Percentiles rank a stretch among this genome's conserved stretches.
Evolutionary conservation across 306 rosid species (phyloP).

Genomic region (Psophocarpus tetragonolobus): DNA sequence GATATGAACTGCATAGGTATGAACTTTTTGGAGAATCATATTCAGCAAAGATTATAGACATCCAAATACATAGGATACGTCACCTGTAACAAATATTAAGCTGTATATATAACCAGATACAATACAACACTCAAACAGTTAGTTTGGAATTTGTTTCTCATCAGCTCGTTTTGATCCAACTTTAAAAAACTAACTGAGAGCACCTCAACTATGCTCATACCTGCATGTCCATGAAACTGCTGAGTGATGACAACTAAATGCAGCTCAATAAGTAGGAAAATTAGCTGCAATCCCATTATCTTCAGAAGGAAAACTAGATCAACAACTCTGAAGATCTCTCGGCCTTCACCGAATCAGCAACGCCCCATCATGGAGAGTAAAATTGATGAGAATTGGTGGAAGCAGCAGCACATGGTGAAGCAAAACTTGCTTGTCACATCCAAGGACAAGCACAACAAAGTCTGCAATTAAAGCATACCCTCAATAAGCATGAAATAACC

Average conservation of each 20-base stretch:
- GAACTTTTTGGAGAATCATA: slow-evolving; percentile 7
- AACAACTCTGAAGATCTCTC: slow-evolving; percentile 44
- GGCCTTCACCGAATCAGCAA: slow-evolving; percentile 42
- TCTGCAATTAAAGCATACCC: slow-evolving; percentile 52
- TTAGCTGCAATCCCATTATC: slow-evolving; percentile 55
- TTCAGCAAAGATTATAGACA: slow-evolving; percentile 2
- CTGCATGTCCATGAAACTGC: slow-evolving; percentile 63
- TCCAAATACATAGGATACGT: background rate
- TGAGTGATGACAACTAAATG: slow-evolving; percentile 46
- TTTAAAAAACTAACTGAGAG: slow-evolving; percentile 14
- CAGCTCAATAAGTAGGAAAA: slow-evolving; percentile 52
- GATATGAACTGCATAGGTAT: background rate
- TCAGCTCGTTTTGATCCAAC: background rate
- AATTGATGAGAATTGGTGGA: slow-evolving; percentile 37
- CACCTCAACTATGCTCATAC: slow-evolving; percentile 51
- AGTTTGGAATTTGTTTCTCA: background rate
- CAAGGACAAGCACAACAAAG: slow-evolving; percentile 37
- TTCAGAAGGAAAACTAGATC: slow-evolving; percentile 36
- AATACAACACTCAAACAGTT: background rate
- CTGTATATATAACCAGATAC: background rate
- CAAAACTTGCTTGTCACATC: slow-evolving; percentile 41
- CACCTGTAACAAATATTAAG: background rate
- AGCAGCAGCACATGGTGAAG: slow-evolving; percentile 40
- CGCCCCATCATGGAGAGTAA: slow-evolving; percentile 26
- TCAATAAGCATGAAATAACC: slow-evolving; percentile 39